Percentiles rank a stretch among this genome's conserved stretches.
These are phyloP conservation scores for Theobroma cacao DNA, from an alignment of 345 rosid genomes.

Conservation along the genomic window DNA sequence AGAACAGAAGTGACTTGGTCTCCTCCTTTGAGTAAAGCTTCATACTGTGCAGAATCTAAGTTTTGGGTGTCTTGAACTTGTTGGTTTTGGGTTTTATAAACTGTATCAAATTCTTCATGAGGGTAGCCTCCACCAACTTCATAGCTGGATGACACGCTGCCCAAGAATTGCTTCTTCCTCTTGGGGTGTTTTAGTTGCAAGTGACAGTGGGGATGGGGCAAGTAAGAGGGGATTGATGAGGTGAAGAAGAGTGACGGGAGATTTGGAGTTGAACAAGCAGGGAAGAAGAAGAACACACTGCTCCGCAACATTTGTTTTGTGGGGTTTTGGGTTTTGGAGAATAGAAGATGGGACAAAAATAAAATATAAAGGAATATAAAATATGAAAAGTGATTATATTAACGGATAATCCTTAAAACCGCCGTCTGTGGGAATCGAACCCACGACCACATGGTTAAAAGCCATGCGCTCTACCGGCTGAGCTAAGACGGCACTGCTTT, in stretches of 20 bases:
- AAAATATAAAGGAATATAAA: not conserved
- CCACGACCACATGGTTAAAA: slow-evolving; percentile 66
- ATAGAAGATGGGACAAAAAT: not conserved
- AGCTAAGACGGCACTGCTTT: slow-evolving; percentile 62
- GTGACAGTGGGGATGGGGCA: not conserved
- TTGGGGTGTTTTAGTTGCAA: slow-evolving; percentile 24
- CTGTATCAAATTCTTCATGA: slow-evolving; percentile 42
- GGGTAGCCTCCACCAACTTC: slow-evolving; percentile 74
- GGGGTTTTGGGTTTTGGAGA: slow-evolving; percentile 29
- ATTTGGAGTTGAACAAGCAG: slow-evolving; percentile 6
- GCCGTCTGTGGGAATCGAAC: slow-evolving; percentile 64
- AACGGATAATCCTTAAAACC: no score
- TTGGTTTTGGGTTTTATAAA: slow-evolving; percentile 19
- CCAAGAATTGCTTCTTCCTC: slow-evolving; percentile 24
- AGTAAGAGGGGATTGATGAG: not conserved
- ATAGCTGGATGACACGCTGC: slow-evolving; percentile 35
- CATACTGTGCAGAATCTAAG: slow-evolving; percentile 50
- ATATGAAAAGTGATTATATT: no score
- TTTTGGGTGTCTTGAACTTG: slow-evolving; percentile 30
- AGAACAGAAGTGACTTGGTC: slow-evolving; percentile 92
- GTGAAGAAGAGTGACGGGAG: slow-evolving; percentile 8
- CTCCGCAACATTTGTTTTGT: slow-evolving; percentile 28
- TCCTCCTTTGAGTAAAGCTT: slow-evolving; percentile 86
- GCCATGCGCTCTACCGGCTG: slow-evolving; percentile 61
- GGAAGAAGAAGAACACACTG: slow-evolving; percentile 3